Evolutionary conservation across 2,329 filamentous ascomycete species (phyloP), one percentile per base, ranked within the genome.

Genomic region (Dissoconium aciculare): DNA sequence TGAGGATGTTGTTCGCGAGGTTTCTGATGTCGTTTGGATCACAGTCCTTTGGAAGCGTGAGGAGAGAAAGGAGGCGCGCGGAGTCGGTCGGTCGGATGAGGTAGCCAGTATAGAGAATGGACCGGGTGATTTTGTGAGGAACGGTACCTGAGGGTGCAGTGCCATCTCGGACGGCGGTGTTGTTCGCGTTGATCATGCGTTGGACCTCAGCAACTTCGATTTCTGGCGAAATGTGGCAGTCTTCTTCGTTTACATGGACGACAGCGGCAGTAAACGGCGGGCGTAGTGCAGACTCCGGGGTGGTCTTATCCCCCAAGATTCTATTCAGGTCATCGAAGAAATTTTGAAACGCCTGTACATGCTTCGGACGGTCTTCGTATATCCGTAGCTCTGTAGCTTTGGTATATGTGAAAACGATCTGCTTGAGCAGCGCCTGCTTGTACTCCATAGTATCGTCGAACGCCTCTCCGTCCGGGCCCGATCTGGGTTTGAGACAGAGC

Each of bases 71-170:
- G 21, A 95, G 63, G 33, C 69, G 72, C 47, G 79, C 70, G 2
- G 76, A 77, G 52, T 89, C 81, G 15, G 69, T 63, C 28, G 72
- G 64, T 24, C 66, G 66, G 41, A 98, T 76, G 56, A 92, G 71
- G 56, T 98, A 95, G 29, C 82, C 83, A 2, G 89, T 94, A 57
- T 87, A 94, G 56, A 84, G 83, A 29, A 93, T 77, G 2, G 74
- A 82, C 51, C 85, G 85, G 54, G 81, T 83, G 52, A 98, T 82
- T 43, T 71, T 67, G 37, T 89, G 58, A 1, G 59, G 64, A 27
- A 58, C 56, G 17, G 60, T 56, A 27, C 56, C 56, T 6, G 52
- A 51, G 1, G 63, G 62, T 24, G 60, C 62, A 6, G 53, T 60
- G 35, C 51, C 55, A 28, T 39, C 55, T 41, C 60, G 57, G 24